Percentiles rank a stretch among this genome's conserved stretches.
Evolutionary conservation across 225 moss, liverwort and hornwort genomes (phyloP).

Genomic region (Physcomitrium patens): DNA sequence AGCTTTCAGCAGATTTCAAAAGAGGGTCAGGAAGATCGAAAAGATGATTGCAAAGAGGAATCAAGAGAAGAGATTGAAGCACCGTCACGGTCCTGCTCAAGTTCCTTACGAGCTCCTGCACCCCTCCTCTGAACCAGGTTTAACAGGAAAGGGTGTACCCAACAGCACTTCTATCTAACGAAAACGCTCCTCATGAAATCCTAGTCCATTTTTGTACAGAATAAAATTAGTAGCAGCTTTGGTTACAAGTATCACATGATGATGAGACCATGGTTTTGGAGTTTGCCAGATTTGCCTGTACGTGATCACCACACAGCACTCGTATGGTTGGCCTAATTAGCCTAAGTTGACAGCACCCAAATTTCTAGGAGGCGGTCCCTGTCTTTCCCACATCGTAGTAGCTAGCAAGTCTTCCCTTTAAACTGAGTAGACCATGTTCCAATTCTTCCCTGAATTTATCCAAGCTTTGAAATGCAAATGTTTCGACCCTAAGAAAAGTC

Average conservation of each 20-base stretch:
- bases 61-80: slow-evolving; percentile 52
- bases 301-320: not conserved
- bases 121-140: slow-evolving; percentile 63
- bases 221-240: not conserved
- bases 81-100: slow-evolving; percentile 61
- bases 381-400: slow-evolving; percentile 20
- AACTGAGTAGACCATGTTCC: slow-evolving; percentile 16
- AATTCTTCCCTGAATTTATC: slow-evolving; percentile 20
- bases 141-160: slow-evolving; percentile 62
- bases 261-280: slow-evolving; percentile 7
- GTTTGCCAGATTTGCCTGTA: not conserved
- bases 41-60: slow-evolving; percentile 54
- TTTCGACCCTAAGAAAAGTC: slow-evolving; percentile 13
- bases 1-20: slow-evolving; percentile 50
- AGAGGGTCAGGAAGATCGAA: slow-evolving; percentile 48
- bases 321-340: slow-evolving; percentile 1
- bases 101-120: slow-evolving; percentile 69
- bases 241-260: slow-evolving; percentile 11
- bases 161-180: slow-evolving; percentile 61
- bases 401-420: slow-evolving; percentile 15
- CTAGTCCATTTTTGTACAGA: not conserved
- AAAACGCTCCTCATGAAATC: slow-evolving; percentile 35
- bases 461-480: slow-evolving; percentile 7
- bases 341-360: slow-evolving; percentile 18
- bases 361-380: slow-evolving; percentile 8